phyloP scores from a whole-genome alignment of 2,329 filamentous ascomycete genomes.

The Zymoseptoria passerinii region DNA sequence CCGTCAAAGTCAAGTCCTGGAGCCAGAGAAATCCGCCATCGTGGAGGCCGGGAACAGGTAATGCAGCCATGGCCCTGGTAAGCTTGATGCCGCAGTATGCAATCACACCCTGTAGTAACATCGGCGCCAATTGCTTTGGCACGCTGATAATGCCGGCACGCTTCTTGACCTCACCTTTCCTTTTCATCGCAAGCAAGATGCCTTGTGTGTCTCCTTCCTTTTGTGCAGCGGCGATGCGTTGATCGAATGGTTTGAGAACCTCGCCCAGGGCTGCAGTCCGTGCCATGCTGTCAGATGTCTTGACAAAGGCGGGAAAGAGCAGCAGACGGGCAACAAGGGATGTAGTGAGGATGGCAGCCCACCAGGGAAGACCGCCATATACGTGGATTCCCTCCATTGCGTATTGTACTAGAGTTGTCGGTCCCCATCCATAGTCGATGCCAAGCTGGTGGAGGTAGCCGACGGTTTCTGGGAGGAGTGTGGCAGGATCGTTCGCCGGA shows the following conservation, averaged over 20 bases:
- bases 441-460: slow-evolving; percentile 79
- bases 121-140: slow-evolving; percentile 45
- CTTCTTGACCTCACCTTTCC: slow-evolving; percentile 46
- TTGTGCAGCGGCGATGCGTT: slow-evolving; percentile 44
- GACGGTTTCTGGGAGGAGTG: slow-evolving; percentile 59
- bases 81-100: slow-evolving; percentile 76
- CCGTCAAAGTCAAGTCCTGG: slow-evolving; percentile 61
- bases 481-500: slow-evolving; percentile 4
- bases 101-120: slow-evolving; percentile 57
- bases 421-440: slow-evolving; percentile 78
- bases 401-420: slow-evolving; percentile 66
- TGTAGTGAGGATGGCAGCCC: slow-evolving; percentile 60
- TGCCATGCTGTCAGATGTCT: slow-evolving; percentile 53
- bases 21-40: slow-evolving; percentile 70
- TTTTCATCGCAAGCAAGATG: slow-evolving; percentile 39
- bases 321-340: slow-evolving; percentile 56
- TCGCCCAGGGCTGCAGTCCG: slow-evolving; percentile 55
- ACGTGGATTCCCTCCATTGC: slow-evolving; percentile 76
- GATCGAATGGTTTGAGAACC: slow-evolving; percentile 47
- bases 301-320: slow-evolving; percentile 59
- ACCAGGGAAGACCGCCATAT: slow-evolving; percentile 70
- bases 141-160: slow-evolving; percentile 46
- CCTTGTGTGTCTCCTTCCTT: slow-evolving; percentile 40
- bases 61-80: slow-evolving; percentile 60
- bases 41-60: slow-evolving; percentile 75